phyloP scores from a whole-genome alignment of 2,329 filamentous ascomycete genomes.

The Paraphaeosphaeria sporulosa region DNA sequence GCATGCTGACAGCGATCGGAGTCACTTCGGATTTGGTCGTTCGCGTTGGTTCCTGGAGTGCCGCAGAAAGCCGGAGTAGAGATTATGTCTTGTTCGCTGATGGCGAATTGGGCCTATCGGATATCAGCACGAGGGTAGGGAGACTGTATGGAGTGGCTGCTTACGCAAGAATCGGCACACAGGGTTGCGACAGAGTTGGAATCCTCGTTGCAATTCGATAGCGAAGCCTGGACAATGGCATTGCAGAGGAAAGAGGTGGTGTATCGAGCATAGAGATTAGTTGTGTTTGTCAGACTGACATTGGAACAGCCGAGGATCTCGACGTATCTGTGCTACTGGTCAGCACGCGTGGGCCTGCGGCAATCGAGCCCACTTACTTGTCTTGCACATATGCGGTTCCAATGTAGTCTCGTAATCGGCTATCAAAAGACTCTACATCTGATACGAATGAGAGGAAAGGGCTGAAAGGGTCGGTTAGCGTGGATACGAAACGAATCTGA shows the following conservation, averaged over 20 bases:
- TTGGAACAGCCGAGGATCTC: constrained; percentile 79
- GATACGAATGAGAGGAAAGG: constrained; percentile 87
- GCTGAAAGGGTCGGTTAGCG: constrained; percentile 61
- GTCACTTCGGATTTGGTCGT: constrained; percentile 84
- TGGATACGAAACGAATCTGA: constrained; percentile 27
- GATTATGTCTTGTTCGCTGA: constrained; percentile 86
- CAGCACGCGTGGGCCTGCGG: constrained; percentile 33
- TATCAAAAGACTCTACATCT: constrained; percentile 78
- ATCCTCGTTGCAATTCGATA: constrained; percentile 68
- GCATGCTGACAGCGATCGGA: constrained; percentile 90
- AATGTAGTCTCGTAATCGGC: constrained; percentile 75
- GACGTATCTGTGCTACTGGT: constrained; percentile 71
- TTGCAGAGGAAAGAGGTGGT: constrained; percentile 94
- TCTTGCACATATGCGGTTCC: constrained; percentile 74
- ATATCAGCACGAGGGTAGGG: constrained; percentile 38
- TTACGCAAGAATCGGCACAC: constrained; percentile 87
- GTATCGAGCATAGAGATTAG: constrained; percentile 88
- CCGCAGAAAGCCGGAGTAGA: constrained; percentile 77
- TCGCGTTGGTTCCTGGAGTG: constrained; percentile 69
- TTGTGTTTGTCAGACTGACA: constrained; percentile 79
- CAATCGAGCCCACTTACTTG: constrained; percentile 67
- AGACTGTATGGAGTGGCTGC: constrained; percentile 41
- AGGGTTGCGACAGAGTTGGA: constrained; percentile 73
- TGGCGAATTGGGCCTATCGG: constrained; percentile 76
- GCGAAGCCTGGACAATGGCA: constrained; percentile 89